Conservation (phyloP, 257 asterid genomes). For the Lavandula angustifolia region DNA sequence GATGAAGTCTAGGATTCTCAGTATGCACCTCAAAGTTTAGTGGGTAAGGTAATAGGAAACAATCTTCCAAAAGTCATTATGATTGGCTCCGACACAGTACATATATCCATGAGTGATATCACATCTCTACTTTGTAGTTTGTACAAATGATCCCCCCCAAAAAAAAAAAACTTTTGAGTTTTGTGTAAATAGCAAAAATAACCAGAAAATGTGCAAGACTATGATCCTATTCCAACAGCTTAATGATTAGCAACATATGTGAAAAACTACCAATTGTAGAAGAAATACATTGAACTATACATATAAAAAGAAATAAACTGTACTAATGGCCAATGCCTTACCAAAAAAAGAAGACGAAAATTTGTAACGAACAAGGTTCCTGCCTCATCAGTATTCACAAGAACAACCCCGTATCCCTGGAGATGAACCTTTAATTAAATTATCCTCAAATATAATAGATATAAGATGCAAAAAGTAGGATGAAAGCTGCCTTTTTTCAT, state of each 20-base stretch:
- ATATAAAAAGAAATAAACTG: not conserved
- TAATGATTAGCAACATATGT: slow-evolving; percentile 6
- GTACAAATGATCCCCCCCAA: not conserved
- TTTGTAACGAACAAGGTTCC: slow-evolving; percentile 89
- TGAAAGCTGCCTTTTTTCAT: not conserved
- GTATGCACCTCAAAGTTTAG: slow-evolving; percentile 8
- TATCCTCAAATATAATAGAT: slow-evolving; percentile 24
- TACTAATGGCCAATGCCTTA: slow-evolving; percentile 29
- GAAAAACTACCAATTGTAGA: not conserved
- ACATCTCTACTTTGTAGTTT: not conserved
- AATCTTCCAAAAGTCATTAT: not conserved
- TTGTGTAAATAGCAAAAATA: not conserved
- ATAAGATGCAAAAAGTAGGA: slow-evolving; percentile 22
- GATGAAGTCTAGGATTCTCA: not conserved
- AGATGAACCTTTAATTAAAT: slow-evolving; percentile 37
- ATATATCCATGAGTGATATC: not conserved
- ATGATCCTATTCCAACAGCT: not conserved
- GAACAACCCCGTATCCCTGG: slow-evolving; percentile 91
- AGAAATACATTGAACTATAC: not conserved
- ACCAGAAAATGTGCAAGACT: not conserved
- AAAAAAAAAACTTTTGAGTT: too few relatives aligned
- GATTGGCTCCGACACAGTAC: not conserved
- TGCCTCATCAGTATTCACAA: slow-evolving; percentile 90
- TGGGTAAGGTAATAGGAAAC: not conserved
- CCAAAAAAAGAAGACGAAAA: slow-evolving; percentile 96